phyloP scores from a whole-genome alignment of 495 filamentous ascomycete species.

The Zalerion maritima region DNA sequence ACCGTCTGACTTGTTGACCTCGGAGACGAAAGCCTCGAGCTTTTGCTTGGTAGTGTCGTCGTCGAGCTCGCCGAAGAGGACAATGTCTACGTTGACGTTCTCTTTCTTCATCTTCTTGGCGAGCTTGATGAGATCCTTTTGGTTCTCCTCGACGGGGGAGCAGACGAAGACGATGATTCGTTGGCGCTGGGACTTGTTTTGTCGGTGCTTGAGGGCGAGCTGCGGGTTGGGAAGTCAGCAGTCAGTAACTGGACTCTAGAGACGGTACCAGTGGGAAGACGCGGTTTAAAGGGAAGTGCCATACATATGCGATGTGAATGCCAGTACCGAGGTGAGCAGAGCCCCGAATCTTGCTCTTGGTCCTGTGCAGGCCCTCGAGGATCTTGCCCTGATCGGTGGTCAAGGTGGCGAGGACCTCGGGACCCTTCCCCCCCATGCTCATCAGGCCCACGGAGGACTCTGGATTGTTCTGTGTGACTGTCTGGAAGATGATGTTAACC shows the following conservation, averaged over 20 bases:
- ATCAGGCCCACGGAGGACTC: slow-evolving; percentile 95
- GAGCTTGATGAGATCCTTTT: slow-evolving; percentile 75
- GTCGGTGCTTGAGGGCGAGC: slow-evolving; percentile 95
- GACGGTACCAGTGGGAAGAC: not conserved
- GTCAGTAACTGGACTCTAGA: not conserved
- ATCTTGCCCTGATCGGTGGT: slow-evolving; percentile 93
- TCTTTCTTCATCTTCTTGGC: slow-evolving; percentile 98
- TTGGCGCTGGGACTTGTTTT: slow-evolving; percentile 90
- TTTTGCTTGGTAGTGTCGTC: slow-evolving; percentile 77
- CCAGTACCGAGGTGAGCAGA: slow-evolving; percentile 75
- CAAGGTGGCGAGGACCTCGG: slow-evolving; percentile 89
- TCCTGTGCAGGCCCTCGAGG: slow-evolving; percentile 80
- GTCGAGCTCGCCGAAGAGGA: slow-evolving; percentile 85
- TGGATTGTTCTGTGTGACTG: slow-evolving; percentile 85
- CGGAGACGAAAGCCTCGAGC: slow-evolving; percentile 80
- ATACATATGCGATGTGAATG: slow-evolving; percentile 84
- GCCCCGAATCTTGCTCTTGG: slow-evolving; percentile 92
- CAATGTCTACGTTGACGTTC: slow-evolving; percentile 79
- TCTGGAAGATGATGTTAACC: slow-evolving; percentile 84
- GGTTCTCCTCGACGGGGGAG: slow-evolving; percentile 75
- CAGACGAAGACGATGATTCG: slow-evolving; percentile 94
- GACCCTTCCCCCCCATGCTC: slow-evolving; percentile 96
- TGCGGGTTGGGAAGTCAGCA: slow-evolving; percentile 18
- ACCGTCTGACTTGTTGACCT: slow-evolving; percentile 77
- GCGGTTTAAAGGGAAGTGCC: slow-evolving; percentile 16